A percentile compares a stretch with the other conserved stretches of the same genome.
phyloP scores from a whole-genome alignment of 2,329 filamentous ascomycete species.

The Colletotrichum cordylinicola region DNA sequence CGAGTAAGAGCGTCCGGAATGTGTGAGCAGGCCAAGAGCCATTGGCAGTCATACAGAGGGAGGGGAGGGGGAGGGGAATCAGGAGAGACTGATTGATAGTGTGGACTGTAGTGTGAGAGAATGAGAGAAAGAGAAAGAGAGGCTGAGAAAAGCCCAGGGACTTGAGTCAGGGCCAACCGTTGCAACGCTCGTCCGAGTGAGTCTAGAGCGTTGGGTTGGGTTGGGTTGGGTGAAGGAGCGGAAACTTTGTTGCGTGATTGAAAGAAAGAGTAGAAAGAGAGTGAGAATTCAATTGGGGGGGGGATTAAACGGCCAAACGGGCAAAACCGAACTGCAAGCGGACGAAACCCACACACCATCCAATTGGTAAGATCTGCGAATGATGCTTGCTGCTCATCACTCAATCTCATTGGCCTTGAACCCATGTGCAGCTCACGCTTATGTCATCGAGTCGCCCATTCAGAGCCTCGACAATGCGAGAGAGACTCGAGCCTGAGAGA shows the following conservation, averaged over 20 bases:
- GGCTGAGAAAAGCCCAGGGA: background rate
- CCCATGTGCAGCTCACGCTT: background rate
- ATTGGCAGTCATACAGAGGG: background rate
- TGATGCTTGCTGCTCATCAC: slow-evolving; percentile 18
- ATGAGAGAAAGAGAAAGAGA: background rate
- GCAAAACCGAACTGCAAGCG: background rate
- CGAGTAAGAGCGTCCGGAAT: slow-evolving; percentile 5
- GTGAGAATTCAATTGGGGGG: background rate
- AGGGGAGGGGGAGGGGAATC: background rate
- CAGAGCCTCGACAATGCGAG: background rate
- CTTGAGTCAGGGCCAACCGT: background rate
- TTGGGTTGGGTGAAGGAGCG: background rate
- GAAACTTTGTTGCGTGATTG: background rate
- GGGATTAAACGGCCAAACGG: background rate
- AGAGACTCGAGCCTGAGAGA: background rate
- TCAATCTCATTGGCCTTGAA: slow-evolving; percentile 4
- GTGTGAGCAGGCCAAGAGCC: background rate
- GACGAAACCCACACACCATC: background rate
- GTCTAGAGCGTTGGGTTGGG: background rate
- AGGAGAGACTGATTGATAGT: background rate
- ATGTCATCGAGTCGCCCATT: background rate
- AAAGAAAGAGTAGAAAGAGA: background rate
- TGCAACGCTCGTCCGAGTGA: background rate
- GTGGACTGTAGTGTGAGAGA: background rate
- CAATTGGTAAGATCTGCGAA: background rate